Base-by-base conservation (phyloP, 148 eudicot species). In the Spergularia bocconei region DNA sequence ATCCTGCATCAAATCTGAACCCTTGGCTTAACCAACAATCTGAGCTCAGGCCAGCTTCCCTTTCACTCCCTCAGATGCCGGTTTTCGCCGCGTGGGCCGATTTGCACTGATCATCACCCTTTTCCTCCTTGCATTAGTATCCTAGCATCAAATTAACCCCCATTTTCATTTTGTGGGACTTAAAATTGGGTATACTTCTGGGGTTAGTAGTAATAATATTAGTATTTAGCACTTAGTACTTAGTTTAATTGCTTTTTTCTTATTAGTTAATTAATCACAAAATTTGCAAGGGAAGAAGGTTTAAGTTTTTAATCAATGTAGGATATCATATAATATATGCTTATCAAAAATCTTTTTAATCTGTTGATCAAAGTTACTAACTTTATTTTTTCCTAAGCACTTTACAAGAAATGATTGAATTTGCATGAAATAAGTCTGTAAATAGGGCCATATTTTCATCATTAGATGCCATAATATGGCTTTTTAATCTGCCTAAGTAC, bases 21-120 rank as follows among this genome's bases (percentile, higher is more conserved):
- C 61, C 90, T 69, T 91, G 90, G 90, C 79, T 85, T 20, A 76
- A 72, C 12, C 79, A 88, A 17, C 65, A 84, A 4, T 79, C 76
- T 52, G 88, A 85, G 81, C 51, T 91, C 67, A 83, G 87, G 84
- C 83, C 91, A 23, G 71, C 77, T 57, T 62, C 86, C 7, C 71
- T 87, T 56, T 25, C 84, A 33, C 70, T 88, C 47, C 81, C 91
- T 20, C 88, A 86, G 72, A 76, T 86, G 79, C 93, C 93, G 5
- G 79, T 88, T 60, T 91, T 91, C 55, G 88, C 97, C 69, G 89
- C 91, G 15, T 91, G 97, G 93, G 79, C 97, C 19, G 97, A 91
- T 87, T 25, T 80, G 14, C 83, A 76, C 54, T 80, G 19, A 76
- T 67, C 19, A 10, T 55, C 11, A 56, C 5, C 13, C 58, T 8